These are phyloP conservation scores for Galeopsis tetrahit DNA, from an alignment of 257 asterid genomes.

Conservation along the genomic window DNA sequence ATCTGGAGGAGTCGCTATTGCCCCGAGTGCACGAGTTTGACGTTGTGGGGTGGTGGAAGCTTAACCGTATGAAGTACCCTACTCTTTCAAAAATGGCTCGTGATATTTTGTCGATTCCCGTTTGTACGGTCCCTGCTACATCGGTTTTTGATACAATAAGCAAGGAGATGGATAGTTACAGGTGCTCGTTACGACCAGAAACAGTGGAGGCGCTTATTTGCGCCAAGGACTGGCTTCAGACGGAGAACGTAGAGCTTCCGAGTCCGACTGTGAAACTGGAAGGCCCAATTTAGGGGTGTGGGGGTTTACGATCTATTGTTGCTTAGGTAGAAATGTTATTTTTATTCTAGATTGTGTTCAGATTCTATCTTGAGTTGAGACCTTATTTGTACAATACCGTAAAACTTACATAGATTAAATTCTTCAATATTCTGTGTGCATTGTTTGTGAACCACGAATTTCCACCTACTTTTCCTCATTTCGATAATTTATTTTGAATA, in stretches of 20 bases:
- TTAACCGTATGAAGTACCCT: slow-evolving; percentile 81
- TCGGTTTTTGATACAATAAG: slow-evolving; percentile 71
- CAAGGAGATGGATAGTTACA: slow-evolving; percentile 88
- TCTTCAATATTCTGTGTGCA: background rate
- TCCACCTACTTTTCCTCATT: background rate
- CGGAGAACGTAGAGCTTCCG: slow-evolving; percentile 46
- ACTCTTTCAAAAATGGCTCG: slow-evolving; percentile 95
- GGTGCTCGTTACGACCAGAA: slow-evolving; percentile 82
- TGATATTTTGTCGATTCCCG: slow-evolving; percentile 88
- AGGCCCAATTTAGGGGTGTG: slow-evolving; percentile 57
- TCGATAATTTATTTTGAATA: background rate
- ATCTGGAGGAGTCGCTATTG: slow-evolving; percentile 86
- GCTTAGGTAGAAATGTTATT: slow-evolving; percentile 30
- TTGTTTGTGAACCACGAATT: no score
- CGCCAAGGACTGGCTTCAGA: slow-evolving; percentile 86
- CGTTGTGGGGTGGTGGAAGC: slow-evolving; percentile 95
- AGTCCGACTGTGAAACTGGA: slow-evolving; percentile 64
- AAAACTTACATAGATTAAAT: slow-evolving; percentile 30
- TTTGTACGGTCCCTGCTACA: slow-evolving; percentile 56
- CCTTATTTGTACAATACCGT: slow-evolving; percentile 38
- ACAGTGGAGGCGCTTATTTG: slow-evolving; percentile 93
- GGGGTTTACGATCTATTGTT: background rate
- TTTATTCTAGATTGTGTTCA: slow-evolving; percentile 26
- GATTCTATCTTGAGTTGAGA: slow-evolving; percentile 22
- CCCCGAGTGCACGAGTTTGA: slow-evolving; percentile 92